phyloP scores from a whole-genome alignment of 208 protist species.

The Leishmania martiniquensis region DNA sequence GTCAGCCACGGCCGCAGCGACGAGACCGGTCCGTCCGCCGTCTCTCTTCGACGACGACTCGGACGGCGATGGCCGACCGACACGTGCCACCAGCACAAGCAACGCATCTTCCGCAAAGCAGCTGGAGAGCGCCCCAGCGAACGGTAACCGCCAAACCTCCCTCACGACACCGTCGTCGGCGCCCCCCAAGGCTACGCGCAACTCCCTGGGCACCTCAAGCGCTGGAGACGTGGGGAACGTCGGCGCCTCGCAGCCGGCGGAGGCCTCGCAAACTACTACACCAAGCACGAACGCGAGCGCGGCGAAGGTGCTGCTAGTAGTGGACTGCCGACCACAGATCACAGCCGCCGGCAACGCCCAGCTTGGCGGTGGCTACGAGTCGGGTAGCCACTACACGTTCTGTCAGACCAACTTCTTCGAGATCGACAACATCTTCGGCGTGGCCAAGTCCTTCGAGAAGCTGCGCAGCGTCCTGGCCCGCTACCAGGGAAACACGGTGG shows the following conservation, averaged over 20 bases:
- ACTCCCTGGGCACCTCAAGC: background rate
- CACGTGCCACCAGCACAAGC: background rate
- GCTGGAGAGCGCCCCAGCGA: background rate
- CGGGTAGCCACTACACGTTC: slow-evolving; percentile 62
- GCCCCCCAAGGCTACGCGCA: background rate
- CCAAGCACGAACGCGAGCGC: slow-evolving; percentile 5
- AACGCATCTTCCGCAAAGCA: background rate
- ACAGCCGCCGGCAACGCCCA: slow-evolving; percentile 67
- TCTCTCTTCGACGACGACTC: slow-evolving; percentile 40
- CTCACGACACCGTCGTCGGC: background rate
- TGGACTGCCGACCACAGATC: slow-evolving; percentile 74
- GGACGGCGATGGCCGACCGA: background rate
- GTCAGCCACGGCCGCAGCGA: background rate
- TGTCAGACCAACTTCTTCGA: slow-evolving; percentile 74
- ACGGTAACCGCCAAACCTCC: background rate
- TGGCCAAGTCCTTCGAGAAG: slow-evolving; percentile 68
- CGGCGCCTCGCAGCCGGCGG: background rate
- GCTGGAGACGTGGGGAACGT: slow-evolving; percentile 5
- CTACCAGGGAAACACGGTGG: slow-evolving; percentile 55
- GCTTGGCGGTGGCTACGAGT: slow-evolving; percentile 89
- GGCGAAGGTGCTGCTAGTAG: slow-evolving; percentile 52
- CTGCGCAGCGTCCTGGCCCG: slow-evolving; percentile 52
- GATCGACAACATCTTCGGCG: slow-evolving; percentile 93
- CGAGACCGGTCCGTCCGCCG: slow-evolving; percentile 19
- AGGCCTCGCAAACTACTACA: background rate